Percentiles rank a stretch among this genome's conserved stretches.
Evolutionary conservation across 371 early-diverging fungal genomes (phyloP).

Genomic region (Mortierella sp.): DNA sequence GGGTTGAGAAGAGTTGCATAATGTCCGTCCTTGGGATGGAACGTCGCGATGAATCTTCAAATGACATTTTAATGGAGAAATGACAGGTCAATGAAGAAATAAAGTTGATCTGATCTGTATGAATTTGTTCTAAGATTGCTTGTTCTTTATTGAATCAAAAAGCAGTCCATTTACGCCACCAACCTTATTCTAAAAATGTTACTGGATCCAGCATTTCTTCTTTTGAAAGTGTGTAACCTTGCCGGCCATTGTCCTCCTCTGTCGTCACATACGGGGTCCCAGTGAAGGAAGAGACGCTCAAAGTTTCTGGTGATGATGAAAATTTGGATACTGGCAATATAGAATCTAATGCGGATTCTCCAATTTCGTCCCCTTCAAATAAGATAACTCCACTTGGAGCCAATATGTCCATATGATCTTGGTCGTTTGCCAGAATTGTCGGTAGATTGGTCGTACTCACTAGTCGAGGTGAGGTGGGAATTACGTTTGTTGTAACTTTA

Average conservation of each 20-base stretch:
- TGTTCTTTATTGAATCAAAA: neutral
- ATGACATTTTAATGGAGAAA: neutral
- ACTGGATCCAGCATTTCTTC: neutral
- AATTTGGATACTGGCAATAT: neutral
- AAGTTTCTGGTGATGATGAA: constrained; percentile 12
- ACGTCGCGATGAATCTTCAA: neutral
- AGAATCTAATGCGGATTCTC: neutral
- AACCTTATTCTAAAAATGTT: neutral
- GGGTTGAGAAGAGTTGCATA: constrained; percentile 48
- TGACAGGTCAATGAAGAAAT: too few relatives aligned
- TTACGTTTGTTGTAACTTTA: neutral
- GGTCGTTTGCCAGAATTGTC: neutral
- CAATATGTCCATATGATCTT: neutral
- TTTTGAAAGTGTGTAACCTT: neutral
- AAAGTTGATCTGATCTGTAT: too few relatives aligned
- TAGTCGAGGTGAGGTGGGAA: constrained; percentile 10
- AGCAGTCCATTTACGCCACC: constrained; percentile 1
- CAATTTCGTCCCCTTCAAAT: neutral
- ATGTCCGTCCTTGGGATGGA: constrained; percentile 40
- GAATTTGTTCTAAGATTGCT: too few relatives aligned
- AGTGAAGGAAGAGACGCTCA: neutral
- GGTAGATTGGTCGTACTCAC: neutral
- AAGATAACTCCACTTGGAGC: neutral
- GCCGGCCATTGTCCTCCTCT: neutral
- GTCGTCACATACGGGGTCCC: neutral